Evolutionary conservation across 2,329 filamentous ascomycete genomes (phyloP).

Genomic region (Hypoxylon sp.): DNA sequence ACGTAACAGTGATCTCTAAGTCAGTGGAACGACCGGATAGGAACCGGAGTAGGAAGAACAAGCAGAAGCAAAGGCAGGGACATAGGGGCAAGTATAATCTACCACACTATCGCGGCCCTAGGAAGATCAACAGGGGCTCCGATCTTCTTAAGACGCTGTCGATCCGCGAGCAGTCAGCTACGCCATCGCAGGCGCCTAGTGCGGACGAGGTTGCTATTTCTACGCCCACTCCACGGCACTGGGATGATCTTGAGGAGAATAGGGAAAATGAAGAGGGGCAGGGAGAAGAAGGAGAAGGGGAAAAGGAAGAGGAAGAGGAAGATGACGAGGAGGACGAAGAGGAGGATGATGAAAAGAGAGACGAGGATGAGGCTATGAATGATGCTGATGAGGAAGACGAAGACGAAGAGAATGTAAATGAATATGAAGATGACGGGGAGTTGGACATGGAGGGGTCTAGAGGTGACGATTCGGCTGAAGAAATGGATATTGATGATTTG

Average conservation of each 20-base stretch:
- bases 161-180: slow-evolving; percentile 21
- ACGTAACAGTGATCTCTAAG: slow-evolving; percentile 68
- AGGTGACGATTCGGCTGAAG: slow-evolving; percentile 33
- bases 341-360: not conserved
- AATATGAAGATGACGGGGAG: slow-evolving; percentile 29
- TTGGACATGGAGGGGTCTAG: slow-evolving; percentile 22
- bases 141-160: slow-evolving; percentile 26
- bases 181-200: slow-evolving; percentile 18
- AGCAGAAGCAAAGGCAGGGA: slow-evolving; percentile 16
- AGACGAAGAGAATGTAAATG: slow-evolving; percentile 29
- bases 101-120: slow-evolving; percentile 25
- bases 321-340: slow-evolving; percentile 17
- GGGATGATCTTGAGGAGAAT: slow-evolving; percentile 46
- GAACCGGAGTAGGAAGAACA: slow-evolving; percentile 10
- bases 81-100: slow-evolving; percentile 38
- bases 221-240: slow-evolving; percentile 48
- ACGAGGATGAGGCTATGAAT: slow-evolving; percentile 19
- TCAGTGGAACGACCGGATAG: slow-evolving; percentile 29
- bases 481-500: slow-evolving; percentile 45
- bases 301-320: slow-evolving; percentile 38
- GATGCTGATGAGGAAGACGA: slow-evolving; percentile 17
- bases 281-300: slow-evolving; percentile 38
- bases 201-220: slow-evolving; percentile 32
- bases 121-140: slow-evolving; percentile 1
- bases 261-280: slow-evolving; percentile 20